Evolutionary conservation across 768 basidiomycete genomes (phyloP), one percentile per base, ranked within the genome.

Genomic region (Tylopilus sp.): DNA sequence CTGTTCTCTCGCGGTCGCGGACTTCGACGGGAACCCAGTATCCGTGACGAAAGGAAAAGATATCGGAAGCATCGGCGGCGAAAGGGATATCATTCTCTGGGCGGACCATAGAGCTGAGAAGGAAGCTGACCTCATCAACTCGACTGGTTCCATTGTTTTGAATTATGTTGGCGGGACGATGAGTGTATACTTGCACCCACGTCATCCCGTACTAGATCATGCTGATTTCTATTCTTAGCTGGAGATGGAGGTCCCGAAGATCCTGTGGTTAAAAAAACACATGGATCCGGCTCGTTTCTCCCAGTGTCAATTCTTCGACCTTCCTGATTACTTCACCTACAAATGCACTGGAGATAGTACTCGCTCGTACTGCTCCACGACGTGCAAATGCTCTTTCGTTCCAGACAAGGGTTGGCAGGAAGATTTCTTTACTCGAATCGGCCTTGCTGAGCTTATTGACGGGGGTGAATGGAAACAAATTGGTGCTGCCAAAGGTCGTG

Each of bases 171-270:
- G 97, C 11, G 94, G 94, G 41, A 89, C 83, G 33, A 98, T 99
- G 87, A 94, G 92, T 66, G 94, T 90, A 74, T 63, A 76, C 72
- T 52, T 19, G 6, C 44, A 7, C 49, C 29, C 37, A 17, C 33
- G 12, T 25, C 38, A 48, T 44, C 22, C 38, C 22, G 13, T 28
- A 40, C 51, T 44, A 16, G 33, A 48, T 45, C 46, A 22, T 53
- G n/a, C 47, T 56, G 38, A 62, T 49, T 17, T 47, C 24, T 31
- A 26, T 33, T 41, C 36, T 25, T 57, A 97, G 91, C 80, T 98
- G 38, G 95, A 98, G 71, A 98, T 98, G 97, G 96, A 98, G 72
- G 84, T 98, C 40, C 96, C 96, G 0, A 98, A 98, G 71, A 87
- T 95, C 28, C 83, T 98, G 26, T 98, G 97, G 97, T 79, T 98